phyloP scores from a whole-genome alignment of 139 green algal genomes.

The Picochlorum sp. region DNA sequence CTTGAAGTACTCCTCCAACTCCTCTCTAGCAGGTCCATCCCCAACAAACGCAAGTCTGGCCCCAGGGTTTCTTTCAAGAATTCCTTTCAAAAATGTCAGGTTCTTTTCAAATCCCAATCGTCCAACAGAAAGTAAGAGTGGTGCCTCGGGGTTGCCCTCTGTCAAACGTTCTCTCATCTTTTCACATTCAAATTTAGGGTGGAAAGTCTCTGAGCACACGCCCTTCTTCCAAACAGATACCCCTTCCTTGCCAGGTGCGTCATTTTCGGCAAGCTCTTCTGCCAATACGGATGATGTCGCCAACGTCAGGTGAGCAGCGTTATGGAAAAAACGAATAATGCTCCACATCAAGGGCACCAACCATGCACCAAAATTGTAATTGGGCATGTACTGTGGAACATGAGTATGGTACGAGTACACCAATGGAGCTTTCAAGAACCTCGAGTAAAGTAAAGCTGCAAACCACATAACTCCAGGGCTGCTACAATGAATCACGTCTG shows the following conservation, averaged over 20 bases:
- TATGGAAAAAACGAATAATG: conserved; percentile 78
- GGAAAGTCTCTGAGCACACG: conserved; percentile 65
- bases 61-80: conserved; percentile 54
- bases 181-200: conserved; percentile 60
- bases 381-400: conserved; percentile 89
- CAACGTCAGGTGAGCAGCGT: conserved; percentile 61
- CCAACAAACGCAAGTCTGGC: conserved; percentile 84
- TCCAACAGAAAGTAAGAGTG: conserved; percentile 90
- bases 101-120: conserved; percentile 87
- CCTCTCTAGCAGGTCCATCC: conserved; percentile 70
- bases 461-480: conserved; percentile 33
- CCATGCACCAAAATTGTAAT: conserved; percentile 58
- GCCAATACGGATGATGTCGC: conserved; percentile 39
- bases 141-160: conserved; percentile 52
- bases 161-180: conserved; percentile 66
- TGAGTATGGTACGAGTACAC: conserved; percentile 97
- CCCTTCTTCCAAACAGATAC: conserved; percentile 70
- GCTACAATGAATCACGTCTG: conserved; percentile 34
- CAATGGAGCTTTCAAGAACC: conserved; percentile 78
- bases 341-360: conserved; percentile 84
- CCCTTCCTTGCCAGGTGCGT: not conserved
- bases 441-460: conserved; percentile 81
- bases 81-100: conserved; percentile 55
- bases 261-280: conserved; percentile 10
- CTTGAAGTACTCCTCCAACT: conserved; percentile 50